Base-by-base conservation (phyloP, 331 rosid species). In the Phaseolus coccineus region DNA sequence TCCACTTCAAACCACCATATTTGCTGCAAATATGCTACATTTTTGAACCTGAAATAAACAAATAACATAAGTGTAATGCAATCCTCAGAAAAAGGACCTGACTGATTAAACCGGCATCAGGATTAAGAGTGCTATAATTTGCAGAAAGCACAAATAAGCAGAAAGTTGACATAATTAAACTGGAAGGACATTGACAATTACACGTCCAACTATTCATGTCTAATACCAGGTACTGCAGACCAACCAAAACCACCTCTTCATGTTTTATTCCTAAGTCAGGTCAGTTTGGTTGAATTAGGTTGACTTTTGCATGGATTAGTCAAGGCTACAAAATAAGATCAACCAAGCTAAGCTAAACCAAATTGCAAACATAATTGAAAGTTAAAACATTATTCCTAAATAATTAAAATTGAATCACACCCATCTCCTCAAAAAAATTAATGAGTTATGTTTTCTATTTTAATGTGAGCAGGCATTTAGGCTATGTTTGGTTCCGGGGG, bases 1-100 rank as follows among this genome's bases (percentile, higher is more conserved):
- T 89, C 96, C 47, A 91, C 92, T 80, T 91, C 97, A 78, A 87
- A 89, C 97, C 98, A 93, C 98, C 98, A 93, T 57, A 93, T 88
- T 76, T 93, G 97, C 86, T 91, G 94, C 83, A 93, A 84, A 84
- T 91, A 91, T 6, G 94, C 97, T 44, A 91, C 90, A 13, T 53
- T 71, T n/a, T 83, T 80, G 84, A 93, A 91, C 93, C 97, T 91
- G 90, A 53, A 84, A 86, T 62, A 31, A 48, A 81, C 19, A 65
- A 85, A 62, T 28, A 50, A 64, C 25, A 28, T 19, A 51, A 35
- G 42, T 56, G 19, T 48, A 65, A 82, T 3, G 42, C 62, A 53
- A 24, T 55, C 28, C 15, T 27, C 62, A 65, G 48, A 69, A 40
- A 64, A 62, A 33, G 9, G 56, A 14, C 59, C 22, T 19, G 59